Evolutionary conservation across 106 monocot genomes (phyloP).

Genomic region (Posidonia australis): DNA sequence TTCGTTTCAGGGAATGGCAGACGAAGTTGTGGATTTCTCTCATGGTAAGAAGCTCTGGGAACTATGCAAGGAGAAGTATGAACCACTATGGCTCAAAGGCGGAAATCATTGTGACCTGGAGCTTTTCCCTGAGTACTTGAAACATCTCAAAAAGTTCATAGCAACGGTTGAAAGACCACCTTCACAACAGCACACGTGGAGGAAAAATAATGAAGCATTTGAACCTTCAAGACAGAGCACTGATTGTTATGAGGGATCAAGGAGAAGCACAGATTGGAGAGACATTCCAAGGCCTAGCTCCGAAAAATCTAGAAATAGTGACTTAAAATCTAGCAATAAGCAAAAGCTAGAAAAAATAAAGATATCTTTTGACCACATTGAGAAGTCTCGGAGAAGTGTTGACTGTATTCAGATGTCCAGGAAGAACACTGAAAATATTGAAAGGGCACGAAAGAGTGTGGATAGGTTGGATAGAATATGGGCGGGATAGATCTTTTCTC

Average conservation of each 20-base stretch:
- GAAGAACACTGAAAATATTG: constrained; percentile 36
- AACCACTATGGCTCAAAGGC: constrained; percentile 20
- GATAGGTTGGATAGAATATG: constrained; percentile 52
- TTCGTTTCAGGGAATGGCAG: constrained; percentile 9
- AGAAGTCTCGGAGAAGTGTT: constrained; percentile 53
- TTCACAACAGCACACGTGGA: constrained; percentile 24
- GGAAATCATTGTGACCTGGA: constrained; percentile 17
- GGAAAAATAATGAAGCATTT: constrained; percentile 17
- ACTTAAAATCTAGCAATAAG: constrained; percentile 25
- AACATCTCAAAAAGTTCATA: constrained; percentile 17
- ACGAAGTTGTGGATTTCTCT: constrained; percentile 17
- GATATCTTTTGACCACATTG: constrained; percentile 29
- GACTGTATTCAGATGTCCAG: constrained; percentile 43
- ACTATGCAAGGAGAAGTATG: constrained; percentile 18
- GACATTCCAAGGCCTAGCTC: constrained; percentile 27
- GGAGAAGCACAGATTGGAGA: constrained; percentile 41
- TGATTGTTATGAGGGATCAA: constrained; percentile 30
- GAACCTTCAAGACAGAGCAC: constrained; percentile 48
- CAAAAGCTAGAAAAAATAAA: constrained; percentile 41
- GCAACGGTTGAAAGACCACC: constrained; percentile 10
- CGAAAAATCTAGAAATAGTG: constrained; percentile 16
- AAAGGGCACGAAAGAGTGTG: constrained; percentile 52
- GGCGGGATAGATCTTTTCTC: constrained; percentile 20
- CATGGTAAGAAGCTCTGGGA: constrained; percentile 26
- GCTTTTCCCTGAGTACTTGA: constrained; percentile 17